A percentile compares a stretch with the other conserved stretches of the same genome.
Evolutionary conservation across 805 yeast genomes (phyloP).

Genomic region (Candida hispaniensis): DNA sequence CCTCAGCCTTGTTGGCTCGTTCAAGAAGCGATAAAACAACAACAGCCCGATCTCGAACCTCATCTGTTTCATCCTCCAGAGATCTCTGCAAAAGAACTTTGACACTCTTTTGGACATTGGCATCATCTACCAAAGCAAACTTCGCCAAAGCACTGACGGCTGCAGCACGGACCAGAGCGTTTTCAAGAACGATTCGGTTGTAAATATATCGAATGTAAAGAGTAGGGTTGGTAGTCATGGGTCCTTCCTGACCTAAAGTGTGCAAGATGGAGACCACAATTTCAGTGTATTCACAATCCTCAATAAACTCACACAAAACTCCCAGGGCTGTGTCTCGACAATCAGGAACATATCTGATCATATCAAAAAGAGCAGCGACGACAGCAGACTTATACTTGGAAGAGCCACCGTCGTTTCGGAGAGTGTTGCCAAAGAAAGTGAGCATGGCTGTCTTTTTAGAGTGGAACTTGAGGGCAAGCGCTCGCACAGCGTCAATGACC

Average conservation of each 20-base stretch:
- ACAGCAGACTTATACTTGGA: constrained; percentile 74
- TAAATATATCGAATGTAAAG: constrained; percentile 90
- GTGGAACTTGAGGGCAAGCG: constrained; percentile 88
- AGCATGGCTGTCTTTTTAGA: constrained; percentile 76
- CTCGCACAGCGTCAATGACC: constrained; percentile 89
- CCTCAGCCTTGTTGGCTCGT: constrained; percentile 31
- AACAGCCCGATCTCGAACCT: constrained; percentile 95
- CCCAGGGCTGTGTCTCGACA: constrained; percentile 76
- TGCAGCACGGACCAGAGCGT: constrained; percentile 88
- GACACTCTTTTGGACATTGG: constrained; percentile 54
- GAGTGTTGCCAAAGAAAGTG: constrained; percentile 65
- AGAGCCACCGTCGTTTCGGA: constrained; percentile 80
- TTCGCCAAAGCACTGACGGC: constrained; percentile 89
- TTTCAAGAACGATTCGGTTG: constrained; percentile 92
- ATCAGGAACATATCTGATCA: constrained; percentile 75
- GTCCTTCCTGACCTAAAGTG: constrained; percentile 89
- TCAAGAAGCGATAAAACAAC: constrained; percentile 62
- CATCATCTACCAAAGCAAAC: constrained; percentile 69
- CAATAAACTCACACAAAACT: constrained; percentile 90
- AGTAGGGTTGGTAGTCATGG: constrained; percentile 73
- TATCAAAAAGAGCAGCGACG: constrained; percentile 85
- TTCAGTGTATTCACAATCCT: constrained; percentile 95
- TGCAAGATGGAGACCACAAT: constrained; percentile 87
- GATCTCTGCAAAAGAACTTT: constrained; percentile 70
- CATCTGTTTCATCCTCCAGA: constrained; percentile 83